Percentiles rank a stretch among this genome's conserved stretches.
phyloP scores from a whole-genome alignment of 2,329 filamentous ascomycete genomes.

The Cercospora zeae-maydis region DNA sequence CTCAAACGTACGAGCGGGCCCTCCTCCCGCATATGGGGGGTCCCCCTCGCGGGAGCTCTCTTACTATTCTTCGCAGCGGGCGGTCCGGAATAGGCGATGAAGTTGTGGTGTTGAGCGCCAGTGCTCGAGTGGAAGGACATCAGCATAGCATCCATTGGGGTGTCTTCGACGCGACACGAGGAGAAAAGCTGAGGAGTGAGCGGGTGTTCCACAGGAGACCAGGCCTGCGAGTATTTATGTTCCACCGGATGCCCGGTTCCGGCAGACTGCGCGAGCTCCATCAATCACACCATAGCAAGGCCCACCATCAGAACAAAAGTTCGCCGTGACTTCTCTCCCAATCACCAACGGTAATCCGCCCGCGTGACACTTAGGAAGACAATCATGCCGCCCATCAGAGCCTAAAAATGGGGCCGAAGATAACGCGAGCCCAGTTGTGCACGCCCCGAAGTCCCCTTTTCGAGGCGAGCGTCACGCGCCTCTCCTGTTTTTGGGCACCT shows the following conservation, averaged over 20 bases:
- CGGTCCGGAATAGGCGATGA: background rate
- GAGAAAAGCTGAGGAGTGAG: background rate
- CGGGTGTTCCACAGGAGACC: too few species aligned
- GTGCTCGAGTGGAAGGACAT: background rate
- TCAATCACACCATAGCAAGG: too few species aligned
- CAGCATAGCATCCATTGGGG: background rate
- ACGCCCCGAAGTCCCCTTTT: background rate
- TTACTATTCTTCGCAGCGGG: background rate
- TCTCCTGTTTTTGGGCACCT: background rate
- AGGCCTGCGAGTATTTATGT: too few species aligned
- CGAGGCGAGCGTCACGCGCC: background rate
- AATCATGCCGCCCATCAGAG: background rate
- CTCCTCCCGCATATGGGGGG: background rate
- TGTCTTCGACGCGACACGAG: background rate
- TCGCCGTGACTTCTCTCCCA: too few species aligned
- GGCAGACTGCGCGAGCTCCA: too few species aligned
- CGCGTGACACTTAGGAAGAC: too few species aligned
- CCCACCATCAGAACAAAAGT: too few species aligned
- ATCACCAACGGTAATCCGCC: too few species aligned
- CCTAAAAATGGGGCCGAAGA: background rate
- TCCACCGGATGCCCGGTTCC: too few species aligned
- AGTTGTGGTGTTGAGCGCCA: background rate
- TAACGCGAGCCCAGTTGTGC: background rate
- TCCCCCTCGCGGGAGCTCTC: background rate
- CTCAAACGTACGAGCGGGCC: background rate